Conservation (phyloP, 805 yeast genomes). For the Lipomyces lipofer region DNA sequence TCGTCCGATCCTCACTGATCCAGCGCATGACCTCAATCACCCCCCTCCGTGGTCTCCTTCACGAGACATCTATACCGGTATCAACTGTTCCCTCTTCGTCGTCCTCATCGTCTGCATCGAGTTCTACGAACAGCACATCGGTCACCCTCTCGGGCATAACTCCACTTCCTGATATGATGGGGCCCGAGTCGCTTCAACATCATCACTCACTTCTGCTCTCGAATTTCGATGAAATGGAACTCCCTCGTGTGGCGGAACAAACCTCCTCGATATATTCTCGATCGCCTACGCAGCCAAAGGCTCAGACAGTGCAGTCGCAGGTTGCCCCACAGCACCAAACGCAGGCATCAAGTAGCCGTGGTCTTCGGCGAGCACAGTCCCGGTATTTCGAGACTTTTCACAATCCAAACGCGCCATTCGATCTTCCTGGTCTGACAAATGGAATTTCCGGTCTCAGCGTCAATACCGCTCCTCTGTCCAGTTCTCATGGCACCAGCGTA, state of each 20-base stretch:
- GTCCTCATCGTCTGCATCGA: slow-evolving; percentile 2
- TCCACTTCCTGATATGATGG: not conserved
- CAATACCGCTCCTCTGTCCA: not conserved
- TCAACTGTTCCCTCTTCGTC: not conserved
- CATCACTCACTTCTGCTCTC: not conserved
- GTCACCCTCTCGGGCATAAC: not conserved
- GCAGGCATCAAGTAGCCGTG: not conserved
- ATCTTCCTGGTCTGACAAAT: slow-evolving; percentile 7
- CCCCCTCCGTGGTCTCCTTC: slow-evolving; percentile 3
- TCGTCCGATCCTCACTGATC: no score
- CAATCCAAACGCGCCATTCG: not conserved
- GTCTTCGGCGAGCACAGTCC: slow-evolving; percentile 21
- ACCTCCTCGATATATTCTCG: not conserved
- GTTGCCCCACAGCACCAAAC: slow-evolving; percentile 4
- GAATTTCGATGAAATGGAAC: not conserved
- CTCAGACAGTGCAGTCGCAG: not conserved
- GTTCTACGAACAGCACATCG: not conserved
- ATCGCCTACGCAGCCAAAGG: not conserved
- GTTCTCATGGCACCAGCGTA: not conserved
- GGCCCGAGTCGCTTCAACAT: not conserved
- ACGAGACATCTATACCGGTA: slow-evolving; percentile 2
- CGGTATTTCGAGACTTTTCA: slow-evolving; percentile 18
- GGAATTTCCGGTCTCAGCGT: slow-evolving; percentile 11
- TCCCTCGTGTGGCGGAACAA: not conserved
- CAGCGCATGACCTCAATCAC: slow-evolving; percentile 3